Conservation (phyloP, 139 green algal genomes). For the Penium margaritaceum region DNA sequence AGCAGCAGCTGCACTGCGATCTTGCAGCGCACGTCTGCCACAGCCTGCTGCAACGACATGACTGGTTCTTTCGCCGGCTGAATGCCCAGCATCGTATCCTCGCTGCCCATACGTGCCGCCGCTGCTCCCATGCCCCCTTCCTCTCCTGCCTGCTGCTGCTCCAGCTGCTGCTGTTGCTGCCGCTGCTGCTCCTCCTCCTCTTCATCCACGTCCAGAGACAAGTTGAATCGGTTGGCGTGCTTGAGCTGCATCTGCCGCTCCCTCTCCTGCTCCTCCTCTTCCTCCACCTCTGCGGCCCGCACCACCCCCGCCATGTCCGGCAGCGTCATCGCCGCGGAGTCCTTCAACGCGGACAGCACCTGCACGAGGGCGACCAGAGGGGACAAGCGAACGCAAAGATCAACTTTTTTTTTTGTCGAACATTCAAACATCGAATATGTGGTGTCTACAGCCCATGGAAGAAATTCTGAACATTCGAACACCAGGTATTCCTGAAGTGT, state of each 20-base stretch:
- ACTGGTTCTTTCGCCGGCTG: too few species aligned
- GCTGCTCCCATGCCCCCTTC: background rate
- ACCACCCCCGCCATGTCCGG: slow-evolving; percentile 1
- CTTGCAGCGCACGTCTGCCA: slow-evolving; percentile 66
- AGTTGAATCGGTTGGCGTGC: background rate
- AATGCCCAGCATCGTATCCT: background rate
- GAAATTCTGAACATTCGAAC: too few species aligned
- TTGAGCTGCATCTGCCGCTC: background rate
- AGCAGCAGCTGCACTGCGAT: slow-evolving; percentile 79
- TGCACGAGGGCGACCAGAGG: too few species aligned
- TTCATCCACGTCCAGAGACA: background rate
- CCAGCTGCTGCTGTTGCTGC: slow-evolving; percentile 7
- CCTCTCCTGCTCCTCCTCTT: slow-evolving; percentile 14
- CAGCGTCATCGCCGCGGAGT: slow-evolving; percentile 1
- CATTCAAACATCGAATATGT: too few species aligned
- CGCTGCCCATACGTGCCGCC: slow-evolving; percentile 1
- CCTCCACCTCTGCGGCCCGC: slow-evolving; percentile 11
- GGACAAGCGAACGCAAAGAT: too few species aligned
- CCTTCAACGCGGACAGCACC: slow-evolving; percentile 18
- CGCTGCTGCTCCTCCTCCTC: slow-evolving; percentile 6
- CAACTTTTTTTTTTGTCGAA: too few species aligned
- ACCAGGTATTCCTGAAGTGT: too few species aligned
- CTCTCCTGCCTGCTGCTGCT: background rate
- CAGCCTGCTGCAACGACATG: slow-evolving; percentile 66
- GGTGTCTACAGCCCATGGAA: too few species aligned